Evolutionary conservation across 2,329 filamentous ascomycete species (phyloP).

Genomic region (Bipolaris zeicola): DNA sequence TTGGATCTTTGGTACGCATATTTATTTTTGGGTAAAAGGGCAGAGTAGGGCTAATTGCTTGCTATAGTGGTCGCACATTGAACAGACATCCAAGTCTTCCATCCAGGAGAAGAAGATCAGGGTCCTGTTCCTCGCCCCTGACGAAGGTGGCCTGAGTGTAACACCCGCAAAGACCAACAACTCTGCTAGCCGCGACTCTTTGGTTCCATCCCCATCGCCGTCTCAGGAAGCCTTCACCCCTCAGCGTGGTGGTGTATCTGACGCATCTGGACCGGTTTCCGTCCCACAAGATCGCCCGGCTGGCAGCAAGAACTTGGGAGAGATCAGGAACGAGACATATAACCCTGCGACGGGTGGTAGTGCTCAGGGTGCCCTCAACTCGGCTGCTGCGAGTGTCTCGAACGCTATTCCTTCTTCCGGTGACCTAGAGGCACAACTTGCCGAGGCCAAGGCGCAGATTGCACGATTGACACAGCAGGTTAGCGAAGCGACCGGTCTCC

Average conservation of each 20-base stretch:
- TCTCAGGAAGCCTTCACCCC: conserved; percentile 58
- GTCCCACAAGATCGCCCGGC: conserved; percentile 47
- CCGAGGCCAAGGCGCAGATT: conserved; percentile 76
- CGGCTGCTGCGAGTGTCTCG: conserved; percentile 58
- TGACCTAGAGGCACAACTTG: conserved; percentile 74
- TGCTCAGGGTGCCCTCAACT: conserved; percentile 47
- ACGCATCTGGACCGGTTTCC: conserved; percentile 47
- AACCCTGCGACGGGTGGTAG: conserved; percentile 46
- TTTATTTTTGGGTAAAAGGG: not conserved
- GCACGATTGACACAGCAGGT: conserved; percentile 67
- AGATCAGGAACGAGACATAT: conserved; percentile 49
- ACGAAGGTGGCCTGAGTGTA: conserved; percentile 50
- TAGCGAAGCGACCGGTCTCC: conserved; percentile 63
- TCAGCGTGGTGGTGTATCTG: conserved; percentile 42
- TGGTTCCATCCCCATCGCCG: conserved; percentile 59
- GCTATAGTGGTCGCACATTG: conserved; percentile 72
- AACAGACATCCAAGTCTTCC: conserved; percentile 74
- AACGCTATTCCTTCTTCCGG: conserved; percentile 58
- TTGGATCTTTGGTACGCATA: conserved; percentile 75
- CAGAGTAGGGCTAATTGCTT: conserved; percentile 11
- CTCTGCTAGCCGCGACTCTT: conserved; percentile 38
- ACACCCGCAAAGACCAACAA: conserved; percentile 47
- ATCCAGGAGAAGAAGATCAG: conserved; percentile 96
- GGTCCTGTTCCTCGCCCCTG: conserved; percentile 78
- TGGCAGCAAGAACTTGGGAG: conserved; percentile 49